A percentile compares a stretch with the other conserved stretches of the same genome.
phyloP scores from a whole-genome alignment of 805 yeast genomes.

The Kuraishia hungarica region DNA sequence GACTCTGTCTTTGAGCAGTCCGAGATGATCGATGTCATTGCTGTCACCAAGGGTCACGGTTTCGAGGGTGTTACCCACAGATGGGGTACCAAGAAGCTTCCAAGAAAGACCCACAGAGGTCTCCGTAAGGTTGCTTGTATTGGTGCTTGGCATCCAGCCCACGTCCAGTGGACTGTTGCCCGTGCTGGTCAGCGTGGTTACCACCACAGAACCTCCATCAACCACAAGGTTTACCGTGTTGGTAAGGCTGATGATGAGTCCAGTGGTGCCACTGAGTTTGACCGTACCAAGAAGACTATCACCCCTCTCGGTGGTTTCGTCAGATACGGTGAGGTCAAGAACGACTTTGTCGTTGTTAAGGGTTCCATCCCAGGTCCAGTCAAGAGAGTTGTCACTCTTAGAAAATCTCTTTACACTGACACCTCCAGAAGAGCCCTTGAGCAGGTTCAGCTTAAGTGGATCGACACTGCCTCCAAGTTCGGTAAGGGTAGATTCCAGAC shows the following conservation, averaged over 20 bases:
- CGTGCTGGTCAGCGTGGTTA: constrained; percentile 99
- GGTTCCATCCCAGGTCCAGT: constrained; percentile 99
- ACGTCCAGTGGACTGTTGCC: constrained; percentile 99
- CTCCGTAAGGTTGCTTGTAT: constrained; percentile 99
- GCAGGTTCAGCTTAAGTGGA: constrained; percentile 97
- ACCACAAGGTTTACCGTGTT: constrained; percentile 99
- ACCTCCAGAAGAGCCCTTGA: constrained; percentile 97
- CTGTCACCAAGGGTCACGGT: constrained; percentile 99
- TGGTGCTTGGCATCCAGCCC: constrained; percentile 99
- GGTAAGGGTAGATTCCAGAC: constrained; percentile 99
- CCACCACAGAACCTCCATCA: constrained; percentile 99
- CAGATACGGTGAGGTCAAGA: constrained; percentile 96
- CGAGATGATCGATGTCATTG: constrained; percentile 97
- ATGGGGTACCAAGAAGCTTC: constrained; percentile 99
- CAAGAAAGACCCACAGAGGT: constrained; percentile 99
- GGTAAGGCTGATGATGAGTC: constrained; percentile 95
- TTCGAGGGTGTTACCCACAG: constrained; percentile 99
- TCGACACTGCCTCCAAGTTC: constrained; percentile 99
- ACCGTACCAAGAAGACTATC: constrained; percentile 99
- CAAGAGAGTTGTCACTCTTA: constrained; percentile 98
- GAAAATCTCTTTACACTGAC: constrained; percentile 97
- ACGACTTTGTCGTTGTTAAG: constrained; percentile 95
- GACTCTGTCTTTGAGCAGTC: constrained; percentile 96
- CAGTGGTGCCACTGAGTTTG: constrained; percentile 93
- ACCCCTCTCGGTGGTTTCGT: constrained; percentile 99